Base-by-base conservation (phyloP, 1,284 basidiomycete genomes). In the Wallemia hederae region DNA sequence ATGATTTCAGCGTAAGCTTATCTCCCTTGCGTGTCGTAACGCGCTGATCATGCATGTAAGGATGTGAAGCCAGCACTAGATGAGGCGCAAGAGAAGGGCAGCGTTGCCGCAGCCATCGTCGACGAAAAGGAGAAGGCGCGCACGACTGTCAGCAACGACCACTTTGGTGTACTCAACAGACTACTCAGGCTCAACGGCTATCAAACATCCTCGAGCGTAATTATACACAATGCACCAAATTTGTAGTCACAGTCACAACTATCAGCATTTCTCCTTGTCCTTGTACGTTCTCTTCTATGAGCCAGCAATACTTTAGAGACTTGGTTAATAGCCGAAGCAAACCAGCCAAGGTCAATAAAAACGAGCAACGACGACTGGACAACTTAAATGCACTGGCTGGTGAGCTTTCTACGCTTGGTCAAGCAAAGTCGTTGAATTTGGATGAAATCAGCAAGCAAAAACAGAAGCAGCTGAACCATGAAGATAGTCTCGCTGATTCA, bases 1-100 rank as follows among this genome's bases (percentile, higher is more conserved):
- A 94, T 67, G 81, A 83, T 62, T 92, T 92, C 69, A 83, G 17
- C 5, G 49, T 19, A 24, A 19, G n/a, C 24, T 24, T 9, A n/a
- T n/a, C n/a, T n/a, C n/a, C n/a, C n/a, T n/a, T n/a, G n/a, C n/a
- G n/a, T n/a, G n/a, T n/a, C n/a, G n/a, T n/a, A n/a, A n/a, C n/a
- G n/a, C n/a, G n/a, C n/a, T n/a, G n/a, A n/a, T n/a, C n/a, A n/a
- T n/a, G n/a, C n/a, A n/a, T n/a, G n/a, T n/a, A 49, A 49, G 39
- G 39, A 49, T n/a, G 39, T 49, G 11, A 49, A 49, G 22, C 39
- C 39, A 49, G n/a, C n/a, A n/a, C n/a, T n/a, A n/a, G n/a, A 11
- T 49, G 39, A 49, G 5, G 39, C 11, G 5, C 5, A 22, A 49
- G 11, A 49, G 17, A 7, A 7, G 17, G 7, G 29, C 7, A 7